Conservation (phyloP, 352 stramenopile species). For the Globisporangium solare region DNA sequence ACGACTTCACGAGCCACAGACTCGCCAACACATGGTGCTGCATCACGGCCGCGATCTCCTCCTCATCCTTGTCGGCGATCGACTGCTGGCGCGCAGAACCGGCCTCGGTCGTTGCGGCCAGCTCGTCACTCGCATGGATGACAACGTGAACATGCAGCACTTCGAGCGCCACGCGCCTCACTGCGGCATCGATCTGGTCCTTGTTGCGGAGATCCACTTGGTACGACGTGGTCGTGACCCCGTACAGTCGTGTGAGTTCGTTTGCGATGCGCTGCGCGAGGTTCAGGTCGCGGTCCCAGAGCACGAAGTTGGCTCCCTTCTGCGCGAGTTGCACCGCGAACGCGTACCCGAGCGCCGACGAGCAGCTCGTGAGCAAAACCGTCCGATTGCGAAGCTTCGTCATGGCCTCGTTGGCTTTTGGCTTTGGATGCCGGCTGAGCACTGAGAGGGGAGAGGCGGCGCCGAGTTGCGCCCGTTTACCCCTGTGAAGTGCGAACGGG, state of each 20-base stretch:
- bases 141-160: constrained; percentile 6
- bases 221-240: constrained; percentile 1
- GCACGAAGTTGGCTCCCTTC: constrained; percentile 13
- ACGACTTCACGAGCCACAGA: constrained; percentile 14
- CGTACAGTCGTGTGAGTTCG: constrained; percentile 13
- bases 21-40: constrained; percentile 9
- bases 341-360: constrained; percentile 17
- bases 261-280: constrained; percentile 12
- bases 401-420: constrained; percentile 5
- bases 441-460: neutral
- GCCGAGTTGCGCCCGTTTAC: too few species aligned
- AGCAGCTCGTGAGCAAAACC: constrained; percentile 16
- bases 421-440: too few species aligned
- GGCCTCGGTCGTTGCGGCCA: neutral
- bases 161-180: neutral
- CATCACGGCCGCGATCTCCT: constrained; percentile 3
- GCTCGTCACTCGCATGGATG: constrained; percentile 9
- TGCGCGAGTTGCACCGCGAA: constrained; percentile 15
- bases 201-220: constrained; percentile 15
- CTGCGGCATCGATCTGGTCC: constrained; percentile 2
- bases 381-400: constrained; percentile 18
- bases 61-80: constrained; percentile 2
- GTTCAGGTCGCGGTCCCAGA: constrained; percentile 12
- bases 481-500: too few species aligned
- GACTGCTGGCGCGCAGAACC: neutral